A percentile compares a stretch with the other conserved stretches of the same genome.
Conservation (phyloP, 2,329 filamentous ascomycete genomes). For the Cladosporium sp. region DNA sequence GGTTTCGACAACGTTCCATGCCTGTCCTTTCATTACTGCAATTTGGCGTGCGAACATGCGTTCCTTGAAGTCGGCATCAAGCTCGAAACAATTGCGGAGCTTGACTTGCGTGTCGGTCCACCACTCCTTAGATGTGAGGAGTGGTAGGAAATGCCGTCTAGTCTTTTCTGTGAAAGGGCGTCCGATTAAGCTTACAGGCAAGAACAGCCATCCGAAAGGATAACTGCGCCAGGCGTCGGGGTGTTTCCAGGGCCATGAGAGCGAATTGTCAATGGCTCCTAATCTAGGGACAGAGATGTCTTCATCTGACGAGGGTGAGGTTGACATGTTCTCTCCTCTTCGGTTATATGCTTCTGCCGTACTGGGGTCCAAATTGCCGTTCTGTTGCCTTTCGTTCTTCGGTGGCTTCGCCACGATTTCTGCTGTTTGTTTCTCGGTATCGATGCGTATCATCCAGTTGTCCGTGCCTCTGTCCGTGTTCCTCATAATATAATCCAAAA, state of each 20-base stretch:
- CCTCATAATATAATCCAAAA: slow-evolving; percentile 97
- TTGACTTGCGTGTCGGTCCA: slow-evolving; percentile 92
- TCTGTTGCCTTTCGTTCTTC: slow-evolving; percentile 46
- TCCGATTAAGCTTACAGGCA: slow-evolving; percentile 93
- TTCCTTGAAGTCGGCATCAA: slow-evolving; percentile 95
- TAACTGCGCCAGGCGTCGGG: slow-evolving; percentile 90
- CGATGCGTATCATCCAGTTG: slow-evolving; percentile 99
- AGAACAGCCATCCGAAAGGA: slow-evolving; percentile 96
- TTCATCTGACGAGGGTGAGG: slow-evolving; percentile 45
- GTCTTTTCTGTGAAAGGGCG: slow-evolving; percentile 94
- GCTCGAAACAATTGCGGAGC: slow-evolving; percentile 79
- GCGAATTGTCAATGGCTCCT: slow-evolving; percentile 93
- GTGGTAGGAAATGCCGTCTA: slow-evolving; percentile 88
- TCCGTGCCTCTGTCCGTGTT: slow-evolving; percentile 95
- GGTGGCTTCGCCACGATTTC: slow-evolving; percentile 83
- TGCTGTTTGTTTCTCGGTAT: slow-evolving; percentile 76
- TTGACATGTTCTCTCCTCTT: slow-evolving; percentile 78
- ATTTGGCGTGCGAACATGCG: slow-evolving; percentile 99
- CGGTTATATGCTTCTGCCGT: slow-evolving; percentile 31
- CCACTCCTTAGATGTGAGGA: slow-evolving; percentile 92
- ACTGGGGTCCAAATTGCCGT: slow-evolving; percentile 34
- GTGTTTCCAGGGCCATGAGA: slow-evolving; percentile 99
- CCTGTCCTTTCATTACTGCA: slow-evolving; percentile 98
- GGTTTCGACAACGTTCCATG: slow-evolving; percentile 98
- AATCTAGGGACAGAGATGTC: slow-evolving; percentile 62